Base-by-base conservation (phyloP, 179 eudicot genomes). In the Silene vulgaris region DNA sequence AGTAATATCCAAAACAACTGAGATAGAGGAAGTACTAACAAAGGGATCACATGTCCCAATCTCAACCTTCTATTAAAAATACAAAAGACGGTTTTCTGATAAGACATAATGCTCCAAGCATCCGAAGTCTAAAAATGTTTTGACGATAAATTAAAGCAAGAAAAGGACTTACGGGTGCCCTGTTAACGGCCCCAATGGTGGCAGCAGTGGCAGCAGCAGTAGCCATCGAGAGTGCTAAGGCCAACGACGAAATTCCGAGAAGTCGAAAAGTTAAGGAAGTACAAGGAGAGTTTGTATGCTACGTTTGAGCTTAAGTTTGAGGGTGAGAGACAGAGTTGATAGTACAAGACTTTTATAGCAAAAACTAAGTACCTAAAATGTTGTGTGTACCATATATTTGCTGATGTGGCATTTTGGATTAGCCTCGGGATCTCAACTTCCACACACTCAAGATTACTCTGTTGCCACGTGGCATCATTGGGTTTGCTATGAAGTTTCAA, bases 111-210 rank as follows among this genome's bases (percentile, higher is more conserved):
- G 45, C 6, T 50, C n/a, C 57, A 50, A 50, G 16, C 3, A 11
- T 50, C 56, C 8, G 4, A 9, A 50, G 14, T 12, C 11, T 50
- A 50, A 0, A 1, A 3, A 13, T 5, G 45, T 20, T 19, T 19
- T 19, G 5, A 59, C 3, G 8, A 20, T 26, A 35, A 17, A 30
- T 9, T 21, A 73, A 8, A 29, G 12, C 32, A 14, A 8, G 37
- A 35, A 12, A 43, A 60, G 32, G 56, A 17, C 78, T 73, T 81
- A 92, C 97, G 82, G 88, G 91, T 35, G 83, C 88, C 48, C 82
- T 82, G 89, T 83, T 93, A 79, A 88, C 95, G 54, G 89, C 85
- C 79, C 97, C 97, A 45, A 91, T 67, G 77, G 98, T 88, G 12
- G 98, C 84, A 87, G 89, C 73, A 59, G 96, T 85, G 87, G 89